These are phyloP conservation scores for Xylaria flabelliformis DNA, from an alignment of 495 filamentous ascomycete species.

Conservation along the genomic window DNA sequence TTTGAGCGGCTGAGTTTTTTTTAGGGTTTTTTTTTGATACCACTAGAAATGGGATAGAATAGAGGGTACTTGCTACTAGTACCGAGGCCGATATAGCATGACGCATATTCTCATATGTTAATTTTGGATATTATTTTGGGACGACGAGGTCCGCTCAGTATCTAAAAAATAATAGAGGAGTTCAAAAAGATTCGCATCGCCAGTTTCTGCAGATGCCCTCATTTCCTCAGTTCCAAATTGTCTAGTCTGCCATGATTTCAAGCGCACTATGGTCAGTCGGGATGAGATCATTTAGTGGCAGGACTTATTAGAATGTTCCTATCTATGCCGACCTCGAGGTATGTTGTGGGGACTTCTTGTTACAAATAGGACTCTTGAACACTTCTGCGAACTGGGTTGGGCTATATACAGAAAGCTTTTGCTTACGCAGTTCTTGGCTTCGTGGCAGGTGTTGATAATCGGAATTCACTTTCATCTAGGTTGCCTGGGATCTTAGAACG, in stretches of 20 bases:
- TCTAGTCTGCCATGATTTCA: not conserved
- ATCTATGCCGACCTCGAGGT: not conserved
- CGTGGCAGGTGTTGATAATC: not conserved
- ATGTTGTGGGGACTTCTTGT: not conserved
- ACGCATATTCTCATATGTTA: conserved; percentile 21
- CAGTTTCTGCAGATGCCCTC: not conserved
- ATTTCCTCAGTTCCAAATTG: not conserved
- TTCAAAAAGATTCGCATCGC: conserved; percentile 16
- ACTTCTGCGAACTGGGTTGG: not conserved
- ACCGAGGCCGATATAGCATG: conserved; percentile 19
- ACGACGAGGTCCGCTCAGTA: not conserved
- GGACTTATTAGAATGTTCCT: not conserved
- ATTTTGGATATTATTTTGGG: not conserved
- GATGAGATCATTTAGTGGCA: not conserved
- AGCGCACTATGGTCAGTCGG: not conserved
- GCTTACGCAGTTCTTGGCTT: not conserved
- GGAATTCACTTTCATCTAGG: not conserved
- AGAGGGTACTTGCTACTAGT: conserved; percentile 15
- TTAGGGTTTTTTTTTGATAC: conserved; percentile 27
- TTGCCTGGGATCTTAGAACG: not conserved
- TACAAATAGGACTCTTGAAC: not conserved
- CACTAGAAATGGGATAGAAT: conserved; percentile 31
- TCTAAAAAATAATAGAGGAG: not conserved
- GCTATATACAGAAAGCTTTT: not conserved
- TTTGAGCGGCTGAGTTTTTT: conserved; percentile 29